A percentile compares a stretch with the other conserved stretches of the same genome.
These are phyloP conservation scores for Phytophthora sp. DNA, from an alignment of 352 stramenopile species.

Conservation along the genomic window DNA sequence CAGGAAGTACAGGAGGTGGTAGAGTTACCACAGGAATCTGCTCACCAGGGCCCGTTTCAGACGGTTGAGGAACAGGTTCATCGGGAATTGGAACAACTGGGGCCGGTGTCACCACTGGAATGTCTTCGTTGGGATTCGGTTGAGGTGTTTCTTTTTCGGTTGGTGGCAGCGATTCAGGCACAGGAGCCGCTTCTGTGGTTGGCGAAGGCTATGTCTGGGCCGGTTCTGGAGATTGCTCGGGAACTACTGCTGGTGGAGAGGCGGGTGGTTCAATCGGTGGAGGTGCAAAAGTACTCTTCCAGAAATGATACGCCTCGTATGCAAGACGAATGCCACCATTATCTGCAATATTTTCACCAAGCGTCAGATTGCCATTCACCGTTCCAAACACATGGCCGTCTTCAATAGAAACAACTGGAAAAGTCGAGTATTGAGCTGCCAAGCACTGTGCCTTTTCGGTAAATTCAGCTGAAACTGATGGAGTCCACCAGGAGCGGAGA, in stretches of 20 bases:
- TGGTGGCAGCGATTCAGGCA: too few species aligned
- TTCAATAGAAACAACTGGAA: conserved; percentile 44
- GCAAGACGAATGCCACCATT: conserved; percentile 87
- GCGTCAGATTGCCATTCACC: conserved; percentile 91
- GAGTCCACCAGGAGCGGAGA: conserved; percentile 93
- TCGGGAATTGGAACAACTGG: conserved; percentile 1
- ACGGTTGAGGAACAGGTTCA: not conserved
- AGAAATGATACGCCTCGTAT: conserved; percentile 83
- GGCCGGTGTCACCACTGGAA: conserved; percentile 1
- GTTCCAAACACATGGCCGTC: conserved; percentile 52
- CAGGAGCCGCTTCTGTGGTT: not conserved
- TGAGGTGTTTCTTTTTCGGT: not conserved
- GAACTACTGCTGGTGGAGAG: conserved; percentile 1
- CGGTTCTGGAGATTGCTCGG: not conserved
- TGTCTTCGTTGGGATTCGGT: not conserved
- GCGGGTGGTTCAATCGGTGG: conserved; percentile 2
- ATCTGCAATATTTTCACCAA: conserved; percentile 94
- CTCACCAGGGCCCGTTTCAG: conserved; percentile 7
- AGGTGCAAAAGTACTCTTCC: conserved; percentile 34
- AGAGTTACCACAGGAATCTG: conserved; percentile 1
- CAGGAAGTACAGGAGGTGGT: conserved; percentile 14
- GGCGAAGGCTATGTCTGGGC: not conserved
- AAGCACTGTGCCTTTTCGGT: conserved; percentile 61
- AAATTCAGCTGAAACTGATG: conserved; percentile 53
- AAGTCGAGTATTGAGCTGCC: conserved; percentile 63